Percentiles rank a stretch among this genome's conserved stretches.
phyloP scores from a whole-genome alignment of 1,284 basidiomycete genomes.

The Termitomyces sp. region DNA sequence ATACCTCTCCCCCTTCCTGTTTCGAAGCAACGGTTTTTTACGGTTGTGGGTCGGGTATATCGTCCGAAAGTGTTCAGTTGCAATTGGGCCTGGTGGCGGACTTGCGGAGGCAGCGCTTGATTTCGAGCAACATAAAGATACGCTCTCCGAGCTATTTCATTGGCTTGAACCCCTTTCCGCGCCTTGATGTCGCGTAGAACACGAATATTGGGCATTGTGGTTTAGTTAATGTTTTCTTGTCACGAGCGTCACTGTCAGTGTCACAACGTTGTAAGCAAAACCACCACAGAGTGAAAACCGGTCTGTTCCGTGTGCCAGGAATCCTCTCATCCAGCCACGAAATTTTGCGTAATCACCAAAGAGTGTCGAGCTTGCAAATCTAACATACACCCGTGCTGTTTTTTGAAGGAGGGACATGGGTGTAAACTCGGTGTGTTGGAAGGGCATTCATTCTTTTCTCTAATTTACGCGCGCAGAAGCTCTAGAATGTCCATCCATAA shows the following conservation, averaged over 20 bases:
- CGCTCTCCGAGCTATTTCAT: constrained; percentile 79
- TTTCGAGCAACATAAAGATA: constrained; percentile 91
- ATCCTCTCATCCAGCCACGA: constrained; percentile 1
- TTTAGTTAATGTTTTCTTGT: background rate
- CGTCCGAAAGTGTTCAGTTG: constrained; percentile 85
- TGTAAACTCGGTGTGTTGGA: constrained; percentile 21
- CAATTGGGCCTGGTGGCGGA: constrained; percentile 94
- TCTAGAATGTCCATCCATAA: constrained; percentile 50
- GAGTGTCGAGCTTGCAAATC: background rate
- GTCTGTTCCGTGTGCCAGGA: too few relatives aligned
- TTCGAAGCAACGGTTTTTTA: constrained; percentile 85
- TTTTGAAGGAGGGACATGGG: constrained; percentile 26
- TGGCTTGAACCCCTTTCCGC: constrained; percentile 61
- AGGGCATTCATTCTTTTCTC: background rate
- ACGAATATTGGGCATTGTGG: constrained; percentile 46
- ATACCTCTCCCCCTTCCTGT: constrained; percentile 84
- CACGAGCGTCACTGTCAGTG: constrained; percentile 6
- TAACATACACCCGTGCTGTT: background rate
- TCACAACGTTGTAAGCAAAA: constrained; percentile 18
- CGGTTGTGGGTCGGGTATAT: constrained; percentile 77
- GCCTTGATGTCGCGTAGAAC: constrained; percentile 77
- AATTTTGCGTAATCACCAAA: background rate
- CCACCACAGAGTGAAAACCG: too few relatives aligned
- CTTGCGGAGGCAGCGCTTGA: constrained; percentile 74
- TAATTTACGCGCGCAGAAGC: constrained; percentile 10